These are phyloP conservation scores for Amaranthus tricolor DNA, from an alignment of 179 eudicot species.

Conservation along the genomic window DNA sequence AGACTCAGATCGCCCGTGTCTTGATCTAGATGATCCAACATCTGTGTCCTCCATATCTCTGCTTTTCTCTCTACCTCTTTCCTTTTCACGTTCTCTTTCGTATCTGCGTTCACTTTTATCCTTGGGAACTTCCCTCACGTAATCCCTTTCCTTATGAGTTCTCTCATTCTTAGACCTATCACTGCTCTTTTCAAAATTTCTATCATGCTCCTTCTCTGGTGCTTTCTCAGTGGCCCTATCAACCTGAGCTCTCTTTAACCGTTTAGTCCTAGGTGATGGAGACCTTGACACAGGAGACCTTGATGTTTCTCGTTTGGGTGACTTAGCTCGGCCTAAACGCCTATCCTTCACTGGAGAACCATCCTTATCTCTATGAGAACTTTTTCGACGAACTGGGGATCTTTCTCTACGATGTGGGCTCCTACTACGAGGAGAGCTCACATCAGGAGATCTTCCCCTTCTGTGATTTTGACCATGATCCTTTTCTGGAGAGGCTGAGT, in stretches of 20 bases:
- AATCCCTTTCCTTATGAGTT: constrained; percentile 43
- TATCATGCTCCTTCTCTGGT: constrained; percentile 37
- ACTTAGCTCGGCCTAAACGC: constrained; percentile 43
- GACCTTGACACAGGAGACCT: constrained; percentile 55
- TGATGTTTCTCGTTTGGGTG: constrained; percentile 45
- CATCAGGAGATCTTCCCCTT: constrained; percentile 66
- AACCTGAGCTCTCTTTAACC: constrained; percentile 56
- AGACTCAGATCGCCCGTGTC: constrained; percentile 54
- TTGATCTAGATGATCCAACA: constrained; percentile 55
- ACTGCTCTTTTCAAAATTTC: constrained; percentile 35
- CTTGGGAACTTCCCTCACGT: constrained; percentile 37
- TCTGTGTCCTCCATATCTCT: constrained; percentile 38
- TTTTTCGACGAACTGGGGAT: constrained; percentile 35
- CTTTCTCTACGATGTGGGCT: constrained; percentile 40
- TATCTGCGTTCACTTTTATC: constrained; percentile 55
- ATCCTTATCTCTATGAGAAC: constrained; percentile 34
- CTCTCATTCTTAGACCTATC: constrained; percentile 41
- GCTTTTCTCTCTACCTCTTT: constrained; percentile 19
- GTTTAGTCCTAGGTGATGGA: constrained; percentile 79
- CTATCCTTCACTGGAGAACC: constrained; percentile 51
- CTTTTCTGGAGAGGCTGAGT: constrained; percentile 56
- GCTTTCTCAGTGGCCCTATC: constrained; percentile 49
- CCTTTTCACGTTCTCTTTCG: constrained; percentile 35
- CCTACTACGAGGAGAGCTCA: constrained; percentile 36
- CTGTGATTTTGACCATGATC: constrained; percentile 47